Evolutionary conservation across 2,329 filamentous ascomycete species (phyloP).

Genomic region (Leptodontidium sp.): DNA sequence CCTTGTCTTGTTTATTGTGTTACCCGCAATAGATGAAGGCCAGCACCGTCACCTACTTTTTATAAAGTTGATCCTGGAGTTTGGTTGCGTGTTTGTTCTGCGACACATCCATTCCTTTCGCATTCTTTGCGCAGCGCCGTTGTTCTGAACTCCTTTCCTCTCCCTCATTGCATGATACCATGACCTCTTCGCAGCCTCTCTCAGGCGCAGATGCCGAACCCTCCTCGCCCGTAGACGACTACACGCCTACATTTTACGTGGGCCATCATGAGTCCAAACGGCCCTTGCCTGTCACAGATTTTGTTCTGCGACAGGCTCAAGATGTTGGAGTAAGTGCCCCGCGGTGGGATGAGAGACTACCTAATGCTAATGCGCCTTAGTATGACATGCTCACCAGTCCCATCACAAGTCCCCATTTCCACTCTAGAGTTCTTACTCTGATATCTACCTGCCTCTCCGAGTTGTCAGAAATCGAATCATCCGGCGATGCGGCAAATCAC

Average conservation of each 20-base stretch:
- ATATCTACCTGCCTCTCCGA: conserved; percentile 59
- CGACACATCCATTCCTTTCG: conserved; percentile 23
- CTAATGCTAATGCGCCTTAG: conserved; percentile 53
- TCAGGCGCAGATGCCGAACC: conserved; percentile 31
- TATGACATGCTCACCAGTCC: conserved; percentile 82
- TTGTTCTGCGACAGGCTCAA: conserved; percentile 72
- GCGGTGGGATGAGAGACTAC: conserved; percentile 25
- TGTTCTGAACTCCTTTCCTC: not conserved
- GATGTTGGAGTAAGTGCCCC: conserved; percentile 68
- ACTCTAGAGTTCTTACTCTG: conserved; percentile 69
- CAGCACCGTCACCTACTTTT: not conserved
- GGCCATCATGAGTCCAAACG: conserved; percentile 77
- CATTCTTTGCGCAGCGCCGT: conserved; percentile 18
- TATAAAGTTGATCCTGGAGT: not conserved
- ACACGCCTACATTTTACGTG: conserved; percentile 67
- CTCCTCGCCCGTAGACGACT: conserved; percentile 42
- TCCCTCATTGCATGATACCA: conserved; percentile 19
- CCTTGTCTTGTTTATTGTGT: not conserved
- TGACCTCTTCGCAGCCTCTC: conserved; percentile 31
- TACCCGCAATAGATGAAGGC: conserved; percentile 1
- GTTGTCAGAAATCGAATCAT: conserved; percentile 55
- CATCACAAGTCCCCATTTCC: conserved; percentile 79
- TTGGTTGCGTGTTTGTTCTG: conserved; percentile 14
- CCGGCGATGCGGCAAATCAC: conserved; percentile 49
- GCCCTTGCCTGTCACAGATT: conserved; percentile 65